A percentile compares a stretch with the other conserved stretches of the same genome.
These are phyloP conservation scores for Hebeloma cylindrosporum DNA, from an alignment of 768 basidiomycete genomes.

Conservation along the genomic window DNA sequence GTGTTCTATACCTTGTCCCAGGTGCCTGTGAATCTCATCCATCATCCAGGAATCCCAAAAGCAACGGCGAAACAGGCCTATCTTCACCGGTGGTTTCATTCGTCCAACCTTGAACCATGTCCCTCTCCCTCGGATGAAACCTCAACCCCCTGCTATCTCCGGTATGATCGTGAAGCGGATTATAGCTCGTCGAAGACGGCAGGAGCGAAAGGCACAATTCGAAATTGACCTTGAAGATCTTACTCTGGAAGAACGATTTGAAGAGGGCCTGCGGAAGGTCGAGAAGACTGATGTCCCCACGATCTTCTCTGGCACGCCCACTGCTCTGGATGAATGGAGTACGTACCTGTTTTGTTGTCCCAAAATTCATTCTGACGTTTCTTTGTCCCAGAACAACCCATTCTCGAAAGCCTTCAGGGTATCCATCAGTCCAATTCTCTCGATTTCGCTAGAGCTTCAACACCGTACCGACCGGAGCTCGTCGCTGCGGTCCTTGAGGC, in stretches of 20 bases:
- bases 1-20: constrained; percentile 16
- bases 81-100: constrained; percentile 71
- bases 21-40: neutral
- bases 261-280: constrained; percentile 25
- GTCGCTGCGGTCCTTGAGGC: constrained; percentile 52
- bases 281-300: neutral
- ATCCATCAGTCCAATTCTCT: constrained; percentile 36
- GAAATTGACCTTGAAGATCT: constrained; percentile 32
- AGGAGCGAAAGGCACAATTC: constrained; percentile 33
- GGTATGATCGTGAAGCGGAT: constrained; percentile 62
- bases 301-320: constrained; percentile 24
- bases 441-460: constrained; percentile 42
- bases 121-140: constrained; percentile 77
- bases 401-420: constrained; percentile 28
- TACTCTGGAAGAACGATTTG: constrained; percentile 35
- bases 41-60: constrained; percentile 52
- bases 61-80: constrained; percentile 56
- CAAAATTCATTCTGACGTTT: neutral
- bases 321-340: constrained; percentile 40
- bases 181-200: constrained; percentile 40
- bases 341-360: constrained; percentile 21
- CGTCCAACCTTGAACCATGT: constrained; percentile 61
- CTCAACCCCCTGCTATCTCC: constrained; percentile 72
- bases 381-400: constrained; percentile 35
- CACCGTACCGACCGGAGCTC: constrained; percentile 49